These are phyloP conservation scores for Lolium multiflorum DNA, from an alignment of 176 grass and related monocot species.

Conservation along the genomic window DNA sequence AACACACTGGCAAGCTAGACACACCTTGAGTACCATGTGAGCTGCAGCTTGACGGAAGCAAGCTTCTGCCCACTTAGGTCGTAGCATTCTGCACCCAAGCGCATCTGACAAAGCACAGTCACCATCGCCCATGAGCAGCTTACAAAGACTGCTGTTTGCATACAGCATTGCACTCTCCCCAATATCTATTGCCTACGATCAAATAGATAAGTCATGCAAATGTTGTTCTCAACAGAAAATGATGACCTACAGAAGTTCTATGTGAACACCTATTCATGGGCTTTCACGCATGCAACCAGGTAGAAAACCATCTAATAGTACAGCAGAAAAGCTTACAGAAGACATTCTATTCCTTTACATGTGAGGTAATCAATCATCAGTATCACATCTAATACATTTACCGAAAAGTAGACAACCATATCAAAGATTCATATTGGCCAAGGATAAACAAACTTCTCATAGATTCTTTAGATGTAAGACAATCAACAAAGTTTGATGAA, in stretches of 20 bases:
- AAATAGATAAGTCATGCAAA: background rate
- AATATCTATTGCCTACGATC: background rate
- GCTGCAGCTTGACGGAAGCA: conserved; percentile 11
- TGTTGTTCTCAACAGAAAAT: background rate
- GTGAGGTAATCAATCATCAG: background rate
- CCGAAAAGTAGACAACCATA: background rate
- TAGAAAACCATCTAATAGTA: background rate
- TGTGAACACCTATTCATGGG: background rate
- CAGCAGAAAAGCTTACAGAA: background rate
- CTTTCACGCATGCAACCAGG: background rate
- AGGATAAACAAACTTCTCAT: background rate
- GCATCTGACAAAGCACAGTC: background rate
- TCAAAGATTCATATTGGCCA: background rate
- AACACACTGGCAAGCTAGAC: background rate
- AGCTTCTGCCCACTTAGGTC: background rate
- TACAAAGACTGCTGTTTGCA: background rate
- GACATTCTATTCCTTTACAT: background rate
- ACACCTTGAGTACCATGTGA: conserved; percentile 1
- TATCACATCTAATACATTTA: background rate
- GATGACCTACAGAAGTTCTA: background rate
- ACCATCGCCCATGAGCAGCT: background rate
- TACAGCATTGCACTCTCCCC: background rate
- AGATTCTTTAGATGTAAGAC: background rate
- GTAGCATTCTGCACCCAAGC: background rate
- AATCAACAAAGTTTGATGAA: background rate